These are phyloP conservation scores for Pelargonium nanum DNA, from an alignment of 345 rosid species.

Conservation along the genomic window DNA sequence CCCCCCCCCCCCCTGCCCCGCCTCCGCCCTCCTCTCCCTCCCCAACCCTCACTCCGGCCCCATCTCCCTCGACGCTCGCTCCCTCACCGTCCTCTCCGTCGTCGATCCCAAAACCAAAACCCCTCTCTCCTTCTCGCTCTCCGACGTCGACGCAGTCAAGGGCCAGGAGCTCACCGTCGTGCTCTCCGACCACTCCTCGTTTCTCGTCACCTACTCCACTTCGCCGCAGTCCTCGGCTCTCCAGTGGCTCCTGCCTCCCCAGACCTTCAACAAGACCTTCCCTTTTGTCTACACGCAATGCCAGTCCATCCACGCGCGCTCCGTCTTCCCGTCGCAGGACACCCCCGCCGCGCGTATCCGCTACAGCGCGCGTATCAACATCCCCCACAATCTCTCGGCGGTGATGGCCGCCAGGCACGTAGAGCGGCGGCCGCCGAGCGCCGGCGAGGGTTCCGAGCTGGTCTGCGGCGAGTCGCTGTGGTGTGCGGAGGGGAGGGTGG, in stretches of 20 bases:
- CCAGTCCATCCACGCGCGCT: constrained; percentile 76
- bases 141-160: constrained; percentile 36
- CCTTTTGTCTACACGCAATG: constrained; percentile 89
- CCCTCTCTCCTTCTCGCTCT: constrained; percentile 35
- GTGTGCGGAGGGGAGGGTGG: constrained; percentile 61
- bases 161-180: constrained; percentile 38
- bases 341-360: constrained; percentile 77
- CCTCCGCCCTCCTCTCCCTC: constrained; percentile 62
- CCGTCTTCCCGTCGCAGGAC: constrained; percentile 94
- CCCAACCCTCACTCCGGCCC: constrained; percentile 33
- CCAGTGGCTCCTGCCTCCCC: constrained; percentile 74
- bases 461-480: constrained; percentile 28
- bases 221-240: constrained; percentile 74
- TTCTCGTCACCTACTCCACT: constrained; percentile 47
- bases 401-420: constrained; percentile 81
- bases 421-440: constrained; percentile 46
- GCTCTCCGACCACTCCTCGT: constrained; percentile 31
- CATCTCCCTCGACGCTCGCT: constrained; percentile 63
- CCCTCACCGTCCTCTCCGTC: constrained; percentile 33
- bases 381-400: constrained; percentile 56
- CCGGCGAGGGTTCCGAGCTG: constrained; percentile 33
- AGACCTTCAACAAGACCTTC: constrained; percentile 52
- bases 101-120: constrained; percentile 36
- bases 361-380: constrained; percentile 52
- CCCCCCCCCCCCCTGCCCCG: constrained; percentile 63